These are phyloP conservation scores for Huntiella decipiens DNA, from an alignment of 2,329 filamentous ascomycete species.

Conservation along the genomic window DNA sequence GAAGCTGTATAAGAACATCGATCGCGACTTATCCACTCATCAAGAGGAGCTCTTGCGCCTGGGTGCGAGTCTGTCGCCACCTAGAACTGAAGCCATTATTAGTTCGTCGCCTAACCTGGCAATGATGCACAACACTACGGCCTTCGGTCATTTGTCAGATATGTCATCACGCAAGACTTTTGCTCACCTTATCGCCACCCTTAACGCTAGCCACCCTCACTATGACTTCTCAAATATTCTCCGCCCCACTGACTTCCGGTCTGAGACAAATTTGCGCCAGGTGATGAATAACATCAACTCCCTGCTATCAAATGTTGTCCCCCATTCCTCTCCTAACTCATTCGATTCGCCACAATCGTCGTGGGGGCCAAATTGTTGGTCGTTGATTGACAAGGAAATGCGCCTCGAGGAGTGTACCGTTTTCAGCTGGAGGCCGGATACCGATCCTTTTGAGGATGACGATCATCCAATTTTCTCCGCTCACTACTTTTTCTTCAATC, in stretches of 20 bases:
- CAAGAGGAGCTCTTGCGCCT: slow-evolving; percentile 76
- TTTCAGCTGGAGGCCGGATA: slow-evolving; percentile 76
- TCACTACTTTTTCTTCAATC: slow-evolving; percentile 98
- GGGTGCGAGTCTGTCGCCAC: slow-evolving; percentile 72
- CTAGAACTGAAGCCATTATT: slow-evolving; percentile 52
- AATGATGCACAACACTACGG: slow-evolving; percentile 60
- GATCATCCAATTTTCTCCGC: slow-evolving; percentile 88
- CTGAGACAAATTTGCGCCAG: slow-evolving; percentile 57
- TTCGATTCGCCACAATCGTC: slow-evolving; percentile 18
- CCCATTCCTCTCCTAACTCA: slow-evolving; percentile 25
- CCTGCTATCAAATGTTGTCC: slow-evolving; percentile 70
- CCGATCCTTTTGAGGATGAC: slow-evolving; percentile 80
- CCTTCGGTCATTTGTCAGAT: slow-evolving; percentile 80
- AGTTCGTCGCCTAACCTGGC: slow-evolving; percentile 40
- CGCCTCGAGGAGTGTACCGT: slow-evolving; percentile 69
- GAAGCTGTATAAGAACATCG: slow-evolving; percentile 92
- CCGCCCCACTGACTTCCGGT: slow-evolving; percentile 73
- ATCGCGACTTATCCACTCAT: slow-evolving; percentile 75
- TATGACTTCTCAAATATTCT: slow-evolving; percentile 94
- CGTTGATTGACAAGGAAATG: slow-evolving; percentile 88
- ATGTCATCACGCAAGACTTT: slow-evolving; percentile 79
- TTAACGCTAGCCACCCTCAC: slow-evolving; percentile 79
- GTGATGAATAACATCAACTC: slow-evolving; percentile 80
- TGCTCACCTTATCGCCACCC: slow-evolving; percentile 85
- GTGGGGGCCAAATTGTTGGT: slow-evolving; percentile 87